Evolutionary conservation across 2,329 filamentous ascomycete species (phyloP).

Genomic region (Scytalidium sp.): DNA sequence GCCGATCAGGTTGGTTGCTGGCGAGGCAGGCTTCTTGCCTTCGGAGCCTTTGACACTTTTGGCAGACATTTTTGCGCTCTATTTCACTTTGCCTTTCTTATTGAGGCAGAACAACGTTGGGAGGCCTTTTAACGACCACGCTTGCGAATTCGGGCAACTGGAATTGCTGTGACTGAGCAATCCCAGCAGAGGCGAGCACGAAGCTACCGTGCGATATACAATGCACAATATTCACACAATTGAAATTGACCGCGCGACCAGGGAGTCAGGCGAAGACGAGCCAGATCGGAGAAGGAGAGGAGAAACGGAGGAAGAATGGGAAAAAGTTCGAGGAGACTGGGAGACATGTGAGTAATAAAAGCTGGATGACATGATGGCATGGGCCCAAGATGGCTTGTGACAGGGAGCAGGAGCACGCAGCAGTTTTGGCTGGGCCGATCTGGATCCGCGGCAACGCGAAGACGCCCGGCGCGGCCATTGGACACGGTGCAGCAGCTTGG

Average conservation of each 20-base stretch:
- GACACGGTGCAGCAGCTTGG: too few species aligned
- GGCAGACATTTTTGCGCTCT: slow-evolving; percentile 56
- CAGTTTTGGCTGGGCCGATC: background rate
- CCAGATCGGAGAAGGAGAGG: background rate
- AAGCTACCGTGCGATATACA: too few species aligned
- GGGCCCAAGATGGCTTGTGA: background rate
- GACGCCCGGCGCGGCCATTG: too few species aligned
- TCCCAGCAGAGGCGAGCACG: too few species aligned
- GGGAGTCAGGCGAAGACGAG: background rate
- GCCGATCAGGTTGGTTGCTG: slow-evolving; percentile 90
- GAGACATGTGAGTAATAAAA: too few species aligned
- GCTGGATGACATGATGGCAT: background rate
- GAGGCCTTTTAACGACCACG: too few species aligned
- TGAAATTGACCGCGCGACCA: too few species aligned
- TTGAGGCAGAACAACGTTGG: too few species aligned
- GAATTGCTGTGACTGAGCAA: too few species aligned
- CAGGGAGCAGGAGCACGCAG: background rate
- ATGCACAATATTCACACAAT: too few species aligned
- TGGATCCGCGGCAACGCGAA: slow-evolving; percentile 1
- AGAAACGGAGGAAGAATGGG: background rate
- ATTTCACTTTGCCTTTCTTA: too few species aligned
- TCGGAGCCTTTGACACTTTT: slow-evolving; percentile 53
- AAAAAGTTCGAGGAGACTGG: background rate
- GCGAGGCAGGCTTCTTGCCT: slow-evolving; percentile 75
- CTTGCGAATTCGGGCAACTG: too few species aligned